A percentile compares a stretch with the other conserved stretches of the same genome.
phyloP scores from a whole-genome alignment of 345 rosid genomes.

The Populus nigra region DNA sequence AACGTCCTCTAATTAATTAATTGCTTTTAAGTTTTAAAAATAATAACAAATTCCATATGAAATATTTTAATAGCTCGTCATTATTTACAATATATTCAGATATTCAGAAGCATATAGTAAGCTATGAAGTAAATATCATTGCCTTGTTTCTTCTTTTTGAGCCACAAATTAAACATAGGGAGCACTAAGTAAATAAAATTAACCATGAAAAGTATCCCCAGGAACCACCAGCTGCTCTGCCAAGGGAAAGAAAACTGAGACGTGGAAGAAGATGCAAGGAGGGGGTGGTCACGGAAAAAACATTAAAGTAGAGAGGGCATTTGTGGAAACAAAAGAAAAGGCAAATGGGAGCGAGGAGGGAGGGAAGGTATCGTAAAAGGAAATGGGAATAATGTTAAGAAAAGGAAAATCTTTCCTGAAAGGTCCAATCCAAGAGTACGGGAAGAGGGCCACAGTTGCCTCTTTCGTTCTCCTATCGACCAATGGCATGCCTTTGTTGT shows the following conservation, averaged over 20 bases:
- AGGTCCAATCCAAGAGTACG: slow-evolving; percentile 93
- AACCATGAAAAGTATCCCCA: too few species aligned
- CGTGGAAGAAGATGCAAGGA: neutral
- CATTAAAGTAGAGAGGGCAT: neutral
- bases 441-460: slow-evolving; percentile 58
- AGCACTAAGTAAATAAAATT: too few species aligned
- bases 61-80: too few species aligned
- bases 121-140: too few species aligned
- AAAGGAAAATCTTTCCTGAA: slow-evolving; percentile 82
- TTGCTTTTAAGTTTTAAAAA: too few species aligned
- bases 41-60: too few species aligned
- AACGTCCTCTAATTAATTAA: neutral
- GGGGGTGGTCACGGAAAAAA: neutral
- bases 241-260: too few species aligned
- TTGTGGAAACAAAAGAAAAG: neutral
- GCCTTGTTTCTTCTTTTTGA: too few species aligned
- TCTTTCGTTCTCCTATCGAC: slow-evolving; percentile 41
- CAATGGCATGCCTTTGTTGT: slow-evolving; percentile 44
- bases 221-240: too few species aligned
- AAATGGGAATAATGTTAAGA: slow-evolving; percentile 66
- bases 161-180: too few species aligned
- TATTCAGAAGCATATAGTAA: too few species aligned
- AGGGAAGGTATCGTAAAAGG: slow-evolving; percentile 45
- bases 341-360: neutral
- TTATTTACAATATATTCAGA: too few species aligned